phyloP scores from a whole-genome alignment of 352 stramenopile genomes.

The Phytophthora colocasiae region DNA sequence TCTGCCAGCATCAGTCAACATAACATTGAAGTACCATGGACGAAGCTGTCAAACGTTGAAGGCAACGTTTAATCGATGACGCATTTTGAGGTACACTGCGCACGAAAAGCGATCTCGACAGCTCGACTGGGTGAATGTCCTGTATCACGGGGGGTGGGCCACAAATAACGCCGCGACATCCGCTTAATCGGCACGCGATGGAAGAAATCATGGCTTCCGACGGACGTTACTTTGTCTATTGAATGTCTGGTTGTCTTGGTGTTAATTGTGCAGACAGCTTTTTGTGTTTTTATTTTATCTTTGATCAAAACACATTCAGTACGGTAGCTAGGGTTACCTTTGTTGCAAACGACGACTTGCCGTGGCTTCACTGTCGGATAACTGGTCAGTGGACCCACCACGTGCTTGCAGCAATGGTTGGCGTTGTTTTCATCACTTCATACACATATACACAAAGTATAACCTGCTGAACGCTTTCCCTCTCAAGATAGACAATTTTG shows the following conservation, averaged over 20 bases:
- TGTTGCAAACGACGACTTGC: constrained; percentile 13
- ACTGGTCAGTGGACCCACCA: constrained; percentile 7
- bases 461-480: constrained; percentile 18
- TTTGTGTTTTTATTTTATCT: too few species aligned
- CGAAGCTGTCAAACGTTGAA: constrained; percentile 1
- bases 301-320: too few species aligned
- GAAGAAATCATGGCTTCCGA: neutral
- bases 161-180: neutral
- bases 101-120: constrained; percentile 6
- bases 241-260: too few species aligned
- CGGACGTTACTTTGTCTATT: neutral
- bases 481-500: neutral
- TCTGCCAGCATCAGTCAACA: neutral
- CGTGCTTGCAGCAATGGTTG: neutral
- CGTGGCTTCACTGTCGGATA: neutral
- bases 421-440: neutral
- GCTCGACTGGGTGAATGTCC: neutral
- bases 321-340: neutral
- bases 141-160: neutral
- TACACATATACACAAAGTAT: neutral
- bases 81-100: neutral
- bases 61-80: constrained; percentile 2
- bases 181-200: neutral
- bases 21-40: constrained; percentile 5
- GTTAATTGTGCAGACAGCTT: too few species aligned